A percentile compares a stretch with the other conserved stretches of the same genome.
Evolutionary conservation across 805 yeast genomes (phyloP).

Genomic region (Pichia exigua): DNA sequence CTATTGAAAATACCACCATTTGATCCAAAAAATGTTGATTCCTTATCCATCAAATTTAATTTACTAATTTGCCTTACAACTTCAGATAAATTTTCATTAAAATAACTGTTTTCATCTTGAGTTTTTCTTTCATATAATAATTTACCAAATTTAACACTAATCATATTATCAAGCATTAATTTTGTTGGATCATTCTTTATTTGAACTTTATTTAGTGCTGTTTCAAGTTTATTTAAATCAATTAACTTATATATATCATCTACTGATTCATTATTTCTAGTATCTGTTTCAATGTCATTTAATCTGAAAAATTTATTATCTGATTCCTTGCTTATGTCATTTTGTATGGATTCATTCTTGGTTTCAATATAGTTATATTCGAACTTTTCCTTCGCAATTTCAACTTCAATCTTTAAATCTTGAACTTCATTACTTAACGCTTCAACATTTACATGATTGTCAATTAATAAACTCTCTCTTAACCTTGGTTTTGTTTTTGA

Average conservation of each 20-base stretch:
- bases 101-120: slow-evolving; percentile 11
- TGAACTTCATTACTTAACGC: slow-evolving; percentile 15
- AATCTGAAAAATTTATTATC: slow-evolving; percentile 4
- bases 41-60: slow-evolving; percentile 20
- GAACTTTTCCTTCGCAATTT: slow-evolving; percentile 20
- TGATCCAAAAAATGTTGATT: slow-evolving; percentile 21
- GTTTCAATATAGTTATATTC: slow-evolving; percentile 22
- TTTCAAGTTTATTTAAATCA: slow-evolving; percentile 5
- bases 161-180: slow-evolving; percentile 17
- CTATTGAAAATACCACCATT: slow-evolving; percentile 26
- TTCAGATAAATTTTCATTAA: slow-evolving; percentile 23
- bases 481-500: slow-evolving; percentile 13
- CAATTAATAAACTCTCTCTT: slow-evolving; percentile 5
- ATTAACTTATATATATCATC: not conserved
- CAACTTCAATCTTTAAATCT: slow-evolving; percentile 15
- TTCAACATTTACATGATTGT: slow-evolving; percentile 10
- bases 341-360: not conserved
- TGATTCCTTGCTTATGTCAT: not conserved
- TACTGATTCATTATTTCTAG: not conserved
- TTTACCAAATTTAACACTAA: slow-evolving; percentile 25
- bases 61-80: slow-evolving; percentile 17
- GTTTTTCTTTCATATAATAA: slow-evolving; percentile 14
- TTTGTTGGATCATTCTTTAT: slow-evolving; percentile 6
- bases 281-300: not conserved
- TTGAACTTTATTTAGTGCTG: slow-evolving; percentile 6